A percentile compares a stretch with the other conserved stretches of the same genome.
These are phyloP conservation scores for Fusarium continuum DNA, from an alignment of 2,329 filamentous ascomycete species.

Conservation along the genomic window DNA sequence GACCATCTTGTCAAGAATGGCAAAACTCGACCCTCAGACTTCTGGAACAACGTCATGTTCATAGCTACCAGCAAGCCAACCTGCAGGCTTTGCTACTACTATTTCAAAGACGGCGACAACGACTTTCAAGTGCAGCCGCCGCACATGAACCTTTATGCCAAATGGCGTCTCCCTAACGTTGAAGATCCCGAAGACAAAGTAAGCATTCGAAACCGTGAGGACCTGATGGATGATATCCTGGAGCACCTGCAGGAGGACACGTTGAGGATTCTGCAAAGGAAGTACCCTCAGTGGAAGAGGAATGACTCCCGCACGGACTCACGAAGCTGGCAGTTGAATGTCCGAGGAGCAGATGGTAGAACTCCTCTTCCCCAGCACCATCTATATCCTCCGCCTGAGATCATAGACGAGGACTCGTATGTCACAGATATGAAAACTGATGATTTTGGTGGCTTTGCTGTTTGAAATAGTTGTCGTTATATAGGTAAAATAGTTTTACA, in stretches of 20 bases:
- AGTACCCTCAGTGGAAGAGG: background rate
- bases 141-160: conserved; percentile 5
- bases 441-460: background rate
- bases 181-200: background rate
- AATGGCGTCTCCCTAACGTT: background rate
- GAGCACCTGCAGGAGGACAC: background rate
- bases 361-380: background rate
- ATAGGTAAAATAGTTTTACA: too few relatives aligned
- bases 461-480: too few relatives aligned
- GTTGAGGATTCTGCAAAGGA: background rate
- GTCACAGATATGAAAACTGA: background rate
- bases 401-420: background rate
- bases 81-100: conserved; percentile 3
- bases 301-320: conserved; percentile 7
- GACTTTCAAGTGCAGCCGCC: conserved; percentile 3
- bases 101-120: background rate
- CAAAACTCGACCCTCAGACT: background rate
- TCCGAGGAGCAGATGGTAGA: background rate
- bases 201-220: background rate
- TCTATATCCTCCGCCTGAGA: too few relatives aligned
- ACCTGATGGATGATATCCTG: conserved; percentile 2
- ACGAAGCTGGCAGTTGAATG: background rate
- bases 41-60: background rate
- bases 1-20: background rate
- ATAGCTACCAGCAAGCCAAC: conserved; percentile 12